phyloP scores from a whole-genome alignment of 179 eudicot genomes.

The Spergularia azorica region DNA sequence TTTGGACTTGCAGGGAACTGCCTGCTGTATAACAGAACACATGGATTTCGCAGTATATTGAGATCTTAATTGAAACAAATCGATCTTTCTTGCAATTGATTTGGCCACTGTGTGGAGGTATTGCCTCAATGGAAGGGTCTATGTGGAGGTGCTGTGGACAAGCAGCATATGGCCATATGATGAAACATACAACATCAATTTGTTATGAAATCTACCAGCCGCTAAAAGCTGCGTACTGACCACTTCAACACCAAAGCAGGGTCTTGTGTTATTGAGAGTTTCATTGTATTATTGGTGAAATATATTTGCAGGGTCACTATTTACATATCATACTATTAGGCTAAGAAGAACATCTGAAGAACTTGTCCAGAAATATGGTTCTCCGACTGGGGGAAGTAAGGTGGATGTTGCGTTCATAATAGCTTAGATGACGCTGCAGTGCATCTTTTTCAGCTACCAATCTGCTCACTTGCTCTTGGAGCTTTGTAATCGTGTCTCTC shows the following conservation, averaged over 20 bases:
- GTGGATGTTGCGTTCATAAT: conserved; percentile 19
- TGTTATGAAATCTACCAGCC: neutral
- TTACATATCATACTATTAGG: neutral
- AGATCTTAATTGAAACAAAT: neutral
- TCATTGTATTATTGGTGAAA: neutral
- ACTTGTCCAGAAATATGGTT: conserved; percentile 18
- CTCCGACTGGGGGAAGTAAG: conserved; percentile 18
- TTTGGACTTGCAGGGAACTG: neutral
- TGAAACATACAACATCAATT: conserved; percentile 3
- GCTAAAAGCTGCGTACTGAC: neutral
- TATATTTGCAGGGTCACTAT: neutral
- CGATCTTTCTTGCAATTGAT: neutral
- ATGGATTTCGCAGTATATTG: neutral
- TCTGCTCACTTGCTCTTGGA: conserved; percentile 24
- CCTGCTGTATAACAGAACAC: neutral
- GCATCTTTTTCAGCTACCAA: conserved; percentile 26
- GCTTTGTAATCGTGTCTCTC: conserved; percentile 31
- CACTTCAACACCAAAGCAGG: neutral
- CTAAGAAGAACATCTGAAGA: conserved; percentile 25
- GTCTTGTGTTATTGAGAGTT: neutral
- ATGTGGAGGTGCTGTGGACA: neutral
- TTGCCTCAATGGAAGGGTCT: neutral
- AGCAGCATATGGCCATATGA: neutral
- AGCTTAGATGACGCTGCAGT: conserved; percentile 21
- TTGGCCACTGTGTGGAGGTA: neutral